A percentile compares a stretch with the other conserved stretches of the same genome.
phyloP scores from a whole-genome alignment of 495 filamentous ascomycete genomes.

The Terfezia boudieri region DNA sequence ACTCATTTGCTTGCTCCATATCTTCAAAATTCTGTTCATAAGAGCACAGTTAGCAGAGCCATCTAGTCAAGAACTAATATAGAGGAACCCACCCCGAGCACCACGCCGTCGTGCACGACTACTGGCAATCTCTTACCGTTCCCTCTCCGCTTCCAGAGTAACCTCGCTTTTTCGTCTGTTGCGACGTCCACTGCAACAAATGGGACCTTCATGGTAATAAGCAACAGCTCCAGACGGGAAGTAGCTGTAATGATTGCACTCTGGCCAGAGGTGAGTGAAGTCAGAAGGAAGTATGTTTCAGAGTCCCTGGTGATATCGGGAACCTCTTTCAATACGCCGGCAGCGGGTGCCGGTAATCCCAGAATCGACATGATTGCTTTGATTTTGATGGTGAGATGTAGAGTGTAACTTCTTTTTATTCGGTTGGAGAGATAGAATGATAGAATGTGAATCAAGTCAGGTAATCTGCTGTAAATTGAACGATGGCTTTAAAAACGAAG shows the following conservation, averaged over 20 bases:
- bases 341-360: too few species aligned
- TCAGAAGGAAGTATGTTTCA: slow-evolving; percentile 14
- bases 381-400: too few species aligned
- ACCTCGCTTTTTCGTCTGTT: slow-evolving; percentile 73
- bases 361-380: too few species aligned
- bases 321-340: not conserved
- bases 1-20: slow-evolving; percentile 98
- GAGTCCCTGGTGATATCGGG: not conserved
- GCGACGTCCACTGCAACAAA: slow-evolving; percentile 86
- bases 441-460: too few species aligned
- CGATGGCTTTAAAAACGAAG: too few species aligned
- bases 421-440: too few species aligned
- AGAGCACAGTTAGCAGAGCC: too few species aligned
- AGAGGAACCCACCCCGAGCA: slow-evolving; percentile 52
- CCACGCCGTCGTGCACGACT: slow-evolving; percentile 64
- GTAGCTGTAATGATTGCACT: slow-evolving; percentile 71
- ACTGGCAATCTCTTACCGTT: slow-evolving; percentile 66
- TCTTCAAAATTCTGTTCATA: slow-evolving; percentile 58
- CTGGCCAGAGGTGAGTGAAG: slow-evolving; percentile 16
- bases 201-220: slow-evolving; percentile 80
- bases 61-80: too few species aligned
- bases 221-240: slow-evolving; percentile 80
- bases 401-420: too few species aligned
- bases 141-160: slow-evolving; percentile 66
- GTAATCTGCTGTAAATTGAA: too few species aligned